Base-by-base conservation (phyloP, 139 green algal species). In the Chlamydomonas incerta region DNA sequence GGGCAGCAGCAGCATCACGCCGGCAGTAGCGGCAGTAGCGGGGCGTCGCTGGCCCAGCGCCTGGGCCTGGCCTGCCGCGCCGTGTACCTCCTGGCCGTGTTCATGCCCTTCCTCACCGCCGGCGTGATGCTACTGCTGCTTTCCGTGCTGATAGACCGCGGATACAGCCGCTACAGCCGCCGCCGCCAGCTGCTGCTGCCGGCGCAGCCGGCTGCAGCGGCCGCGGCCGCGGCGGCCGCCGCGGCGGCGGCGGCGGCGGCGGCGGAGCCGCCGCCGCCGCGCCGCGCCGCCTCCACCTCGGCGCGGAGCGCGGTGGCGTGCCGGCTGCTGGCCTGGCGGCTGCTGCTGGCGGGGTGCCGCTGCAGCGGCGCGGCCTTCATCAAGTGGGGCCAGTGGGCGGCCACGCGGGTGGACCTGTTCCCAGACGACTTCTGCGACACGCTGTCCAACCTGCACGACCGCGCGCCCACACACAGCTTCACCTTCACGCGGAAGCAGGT, bases 321-420 rank as follows among this genome's bases (percentile, higher is more conserved):
- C 86, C 90, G 93, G 13, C 65, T 70, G 17, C 50, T 24, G 0
- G 92, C 92, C 0, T 96, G 88, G 80, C 57, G 41, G 66, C 89
- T 96, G 91, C 90, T 96, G 90, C 90, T 95, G 60, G 55, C 76
- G 0, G 90, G 91, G 31, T 93, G 92, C 86, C 29, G 68, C n/a
- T 55, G 82, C 35, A 77, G 92, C 73, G 93, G 97, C 23, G 93
- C 97, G 4, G 96, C 96, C 0, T 92, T 94, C 68, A 95, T 95
- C 73, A 95, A 95, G 88, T 92, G 90, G 97, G 98, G 95, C 0
- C 98, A 99, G 90, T 99, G 98, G 98, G 94, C 95, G 6, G 92
- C 96, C 33, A 97, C 96, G 1, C 90, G 98, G 24, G 87, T 86
- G 29, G 98, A 99, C 92, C 86, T 99, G 35, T 99, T 99, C 85